Base-by-base conservation (phyloP, 352 stramenopile genomes). In the Elongisporangium undulatum region DNA sequence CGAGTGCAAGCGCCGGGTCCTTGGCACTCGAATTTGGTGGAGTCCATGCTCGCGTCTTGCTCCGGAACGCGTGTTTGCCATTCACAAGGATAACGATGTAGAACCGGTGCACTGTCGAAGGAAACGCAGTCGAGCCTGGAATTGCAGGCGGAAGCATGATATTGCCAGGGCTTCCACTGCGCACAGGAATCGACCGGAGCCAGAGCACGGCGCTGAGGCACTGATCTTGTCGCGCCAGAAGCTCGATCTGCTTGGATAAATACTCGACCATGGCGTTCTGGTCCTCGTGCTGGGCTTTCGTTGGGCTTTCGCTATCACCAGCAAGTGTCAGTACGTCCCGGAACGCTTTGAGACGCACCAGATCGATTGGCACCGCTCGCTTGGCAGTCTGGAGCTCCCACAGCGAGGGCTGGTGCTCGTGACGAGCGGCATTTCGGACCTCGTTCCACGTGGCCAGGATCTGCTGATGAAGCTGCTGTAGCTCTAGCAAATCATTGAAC, bases 401-500 rank as follows among this genome's bases (percentile, higher is more conserved):
- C 12, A n/a, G 56, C 5, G 56, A 51, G n/a, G 22, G 24, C 10
- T 38, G 48, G n/a, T 49, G 15, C 6, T 22, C 48, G 6, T 22
- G 49, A 16, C 48, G 24, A 38, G 23, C 64, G 10, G 62, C 66
- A 55, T 77, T 68, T n/a, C 74, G 69, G 20, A 92, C 59, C 49
- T 92, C 78, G 24, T 72, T 67, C 57, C 62, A 73, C 52, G 84
- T 89, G 22, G 19, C 20, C 12, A 85, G 12, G 20, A 90, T 63
- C 48, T 89, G 71, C n/a, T 81, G 60, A 49, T 90, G 77, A 49
- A 87, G 68, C 53, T 77, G 70, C 56, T 82, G 72, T 3, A 89
- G 65, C 26, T 63, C 61, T 26, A 72, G 59, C 20, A 92, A 67
- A 34, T 74, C 58, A 12, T 72, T 67, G 24, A 89, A 51, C 17